These are phyloP conservation scores for Hibiscus syriacus DNA, from an alignment of 345 rosid species.

Conservation along the genomic window DNA sequence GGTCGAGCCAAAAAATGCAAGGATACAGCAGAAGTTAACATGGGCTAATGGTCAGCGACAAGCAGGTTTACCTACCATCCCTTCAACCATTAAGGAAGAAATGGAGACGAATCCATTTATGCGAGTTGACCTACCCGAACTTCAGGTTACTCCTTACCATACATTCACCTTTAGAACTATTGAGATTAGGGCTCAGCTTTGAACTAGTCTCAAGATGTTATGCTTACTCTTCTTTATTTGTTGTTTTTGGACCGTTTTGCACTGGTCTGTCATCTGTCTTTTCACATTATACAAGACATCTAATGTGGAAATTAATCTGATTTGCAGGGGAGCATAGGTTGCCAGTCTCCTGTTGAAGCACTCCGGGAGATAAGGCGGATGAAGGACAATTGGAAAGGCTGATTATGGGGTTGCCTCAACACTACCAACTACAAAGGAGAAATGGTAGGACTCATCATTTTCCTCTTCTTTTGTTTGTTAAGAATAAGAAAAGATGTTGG, in stretches of 20 bases:
- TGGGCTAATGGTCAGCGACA: constrained; percentile 77
- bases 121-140: constrained; percentile 59
- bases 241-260: neutral
- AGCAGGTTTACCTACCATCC: constrained; percentile 72
- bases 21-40: constrained; percentile 57
- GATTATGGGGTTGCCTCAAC: neutral
- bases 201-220: neutral
- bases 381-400: constrained; percentile 12
- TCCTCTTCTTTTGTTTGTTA: neutral
- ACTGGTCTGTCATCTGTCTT: neutral
- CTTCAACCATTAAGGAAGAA: constrained; percentile 85
- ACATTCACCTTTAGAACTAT: neutral
- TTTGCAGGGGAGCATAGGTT: constrained; percentile 50
- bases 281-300: constrained; percentile 11
- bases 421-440: neutral
- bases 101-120: constrained; percentile 80
- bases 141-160: constrained; percentile 31
- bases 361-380: constrained; percentile 26
- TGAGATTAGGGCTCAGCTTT: neutral
- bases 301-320: neutral
- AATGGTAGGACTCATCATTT: neutral
- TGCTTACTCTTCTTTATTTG: neutral
- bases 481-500: neutral
- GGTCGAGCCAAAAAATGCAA: constrained; percentile 65
- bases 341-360: constrained; percentile 56